Evolutionary conservation across 179 eudicot genomes (phyloP).

Genomic region (Nepenthes alata): DNA sequence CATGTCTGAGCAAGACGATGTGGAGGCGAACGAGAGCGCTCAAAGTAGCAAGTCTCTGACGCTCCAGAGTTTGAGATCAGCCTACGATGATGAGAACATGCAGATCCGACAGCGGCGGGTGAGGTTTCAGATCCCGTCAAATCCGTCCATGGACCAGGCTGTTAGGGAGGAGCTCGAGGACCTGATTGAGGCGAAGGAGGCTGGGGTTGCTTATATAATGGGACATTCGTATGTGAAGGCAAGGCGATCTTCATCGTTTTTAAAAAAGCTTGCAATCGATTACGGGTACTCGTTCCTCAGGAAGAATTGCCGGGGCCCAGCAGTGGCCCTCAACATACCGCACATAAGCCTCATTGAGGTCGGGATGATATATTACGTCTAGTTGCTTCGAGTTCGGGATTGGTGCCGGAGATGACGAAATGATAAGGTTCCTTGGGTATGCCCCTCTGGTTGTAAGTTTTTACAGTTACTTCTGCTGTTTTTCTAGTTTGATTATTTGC

Average conservation of each 20-base stretch:
- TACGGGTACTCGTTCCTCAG: constrained; percentile 18
- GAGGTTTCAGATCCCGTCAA: constrained; percentile 8
- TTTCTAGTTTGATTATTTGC: too few relatives aligned
- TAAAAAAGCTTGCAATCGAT: constrained; percentile 27
- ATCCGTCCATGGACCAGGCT: neutral
- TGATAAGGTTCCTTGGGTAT: too few relatives aligned
- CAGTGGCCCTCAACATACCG: constrained; percentile 23
- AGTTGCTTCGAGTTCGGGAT: neutral
- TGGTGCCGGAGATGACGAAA: too few relatives aligned
- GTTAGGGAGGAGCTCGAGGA: constrained; percentile 7
- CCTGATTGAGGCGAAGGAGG: constrained; percentile 23
- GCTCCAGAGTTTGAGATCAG: neutral
- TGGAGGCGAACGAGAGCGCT: constrained; percentile 1
- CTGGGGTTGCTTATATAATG: constrained; percentile 32
- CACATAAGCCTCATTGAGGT: constrained; percentile 31
- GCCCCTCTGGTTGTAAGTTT: too few relatives aligned
- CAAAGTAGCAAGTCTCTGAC: neutral
- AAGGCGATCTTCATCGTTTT: constrained; percentile 11
- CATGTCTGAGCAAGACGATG: neutral
- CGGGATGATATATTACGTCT: constrained; percentile 29
- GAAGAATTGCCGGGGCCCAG: constrained; percentile 23
- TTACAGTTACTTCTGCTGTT: too few relatives aligned
- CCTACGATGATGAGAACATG: neutral
- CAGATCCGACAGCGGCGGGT: constrained; percentile 5
- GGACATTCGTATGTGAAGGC: constrained; percentile 25